Base-by-base conservation (phyloP, 495 filamentous ascomycete genomes). In the Aspergillus carlsbadensis region DNA sequence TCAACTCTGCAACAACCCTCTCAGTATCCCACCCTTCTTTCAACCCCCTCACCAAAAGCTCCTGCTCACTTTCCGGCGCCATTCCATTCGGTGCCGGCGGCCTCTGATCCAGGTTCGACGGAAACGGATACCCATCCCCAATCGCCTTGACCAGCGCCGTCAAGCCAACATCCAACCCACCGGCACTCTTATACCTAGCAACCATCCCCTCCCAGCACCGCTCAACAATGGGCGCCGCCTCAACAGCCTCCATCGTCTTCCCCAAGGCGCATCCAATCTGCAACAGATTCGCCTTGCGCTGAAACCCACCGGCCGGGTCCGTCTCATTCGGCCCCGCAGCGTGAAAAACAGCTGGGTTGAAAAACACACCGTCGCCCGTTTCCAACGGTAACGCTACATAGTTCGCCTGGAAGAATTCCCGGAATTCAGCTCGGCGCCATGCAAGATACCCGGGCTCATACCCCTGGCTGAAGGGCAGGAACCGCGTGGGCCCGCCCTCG, bases 301-400 rank as follows among this genome's bases (percentile, higher is more conserved):
- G 59, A 43, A 81, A 72, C 10, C 75, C 72, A 5, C 48, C 57
- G 18, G 6, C 21, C 8, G 50, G 22, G 4, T 53, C 51, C 47
- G 70, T 81, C 13, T 63, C 54, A 62, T 84, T 84, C 47, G 71
- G 71, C 0, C 81, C 81, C 0, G 82, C 82, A 0, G 80, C 81
- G 62, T 84, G 80, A 52, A 83, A 80, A 6, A 84, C 65, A 17
- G 79, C 81, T 1, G 81, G 80, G 47, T 78, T 81, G 53, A 85
- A 84, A 50, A 83, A 84, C 1, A 84, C 37, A 11, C 76, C 81
- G 54, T 85, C 80, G 1, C 82, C 80, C 14, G 72, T 54, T 8
- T 52, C 44, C 61, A 84, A 48, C 18, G 81, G 76, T 6, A 81
- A 46, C 18, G 70, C 62, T 15, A 82, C 73, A 49, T 76, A 81